Base-by-base conservation (phyloP, 2,329 filamentous ascomycete species). In the Diaporthe sp. region DNA sequence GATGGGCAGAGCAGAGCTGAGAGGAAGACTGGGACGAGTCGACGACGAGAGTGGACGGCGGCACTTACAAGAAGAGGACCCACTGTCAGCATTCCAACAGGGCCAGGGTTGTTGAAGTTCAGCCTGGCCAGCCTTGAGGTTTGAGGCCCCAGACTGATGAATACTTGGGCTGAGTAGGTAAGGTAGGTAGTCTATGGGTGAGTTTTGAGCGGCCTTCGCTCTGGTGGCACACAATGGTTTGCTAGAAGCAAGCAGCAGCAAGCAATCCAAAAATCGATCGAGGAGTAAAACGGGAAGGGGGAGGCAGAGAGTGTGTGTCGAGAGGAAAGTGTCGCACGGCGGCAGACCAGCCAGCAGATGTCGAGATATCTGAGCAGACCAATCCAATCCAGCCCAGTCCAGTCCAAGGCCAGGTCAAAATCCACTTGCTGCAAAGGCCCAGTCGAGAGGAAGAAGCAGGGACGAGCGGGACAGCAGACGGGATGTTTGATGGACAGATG, bases 1-100 rank as follows among this genome's bases (percentile, higher is more conserved):
- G 60, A 42, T 55, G 71, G 46, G 37, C 31, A 55, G 46, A 65
- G 28, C 44, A 73, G 71, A 62, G 39, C 42, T 72, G 42, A 62
- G 49, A 44, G 39, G 13, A 68, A 53, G 65, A 68, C 46, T 39
- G 65, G 60, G 61, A 65, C 61, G 22, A 65, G 42, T 49, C 49
- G 49, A 70, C 57, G 57, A 60, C 34, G 8, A 55, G 65, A 70
- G 65, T 70, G 65, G 49, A 70, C 34, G n/a, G 49, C 46, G 65
- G 65, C 49, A 70, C 65, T 70, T 70, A 70, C 65, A 70, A 70
- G 65, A 70, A 55, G 22, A 55, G 34, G 65, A 70, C 49, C 65
- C 65, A 70, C 65, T 70, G 65, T 55, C 65, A 70, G 65, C 65
- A 70, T 70, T 70, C 65, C 65, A 70, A 70, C 65, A 70, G 49